phyloP scores from a whole-genome alignment of 225 moss, liverwort and hornwort genomes.

The Physcomitrium patens region DNA sequence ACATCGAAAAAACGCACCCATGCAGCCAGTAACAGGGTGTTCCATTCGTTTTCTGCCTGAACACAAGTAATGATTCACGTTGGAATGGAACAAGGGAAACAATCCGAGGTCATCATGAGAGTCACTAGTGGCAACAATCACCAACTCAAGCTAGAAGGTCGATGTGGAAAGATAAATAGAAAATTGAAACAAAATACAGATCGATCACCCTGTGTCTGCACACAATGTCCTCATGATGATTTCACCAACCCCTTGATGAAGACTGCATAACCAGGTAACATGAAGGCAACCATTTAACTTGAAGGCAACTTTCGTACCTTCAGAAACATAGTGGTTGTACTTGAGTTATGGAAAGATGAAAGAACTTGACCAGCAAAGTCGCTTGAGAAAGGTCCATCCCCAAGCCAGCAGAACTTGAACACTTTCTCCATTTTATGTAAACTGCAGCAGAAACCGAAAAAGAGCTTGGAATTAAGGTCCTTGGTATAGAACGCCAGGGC shows the following conservation, averaged over 20 bases:
- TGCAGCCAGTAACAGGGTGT: slow-evolving; percentile 46
- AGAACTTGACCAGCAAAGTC: slow-evolving; percentile 45
- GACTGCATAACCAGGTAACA: not conserved
- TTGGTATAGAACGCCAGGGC: not conserved
- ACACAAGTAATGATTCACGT: slow-evolving; percentile 16
- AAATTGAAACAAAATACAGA: not conserved
- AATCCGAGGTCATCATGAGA: not conserved
- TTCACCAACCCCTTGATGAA: not conserved
- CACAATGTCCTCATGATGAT: not conserved
- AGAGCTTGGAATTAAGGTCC: slow-evolving; percentile 18
- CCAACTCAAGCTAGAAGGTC: not conserved
- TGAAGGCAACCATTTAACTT: slow-evolving; percentile 8
- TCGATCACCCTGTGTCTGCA: not conserved
- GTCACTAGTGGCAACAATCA: not conserved
- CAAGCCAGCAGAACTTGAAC: slow-evolving; percentile 55
- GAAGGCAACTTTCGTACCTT: slow-evolving; percentile 28
- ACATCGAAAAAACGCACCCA: slow-evolving; percentile 46
- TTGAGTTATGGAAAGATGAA: slow-evolving; percentile 32
- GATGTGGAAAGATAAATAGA: not conserved
- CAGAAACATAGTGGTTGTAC: slow-evolving; percentile 27
- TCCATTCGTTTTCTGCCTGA: slow-evolving; percentile 42
- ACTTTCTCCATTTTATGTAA: slow-evolving; percentile 44
- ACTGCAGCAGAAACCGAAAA: slow-evolving; percentile 35
- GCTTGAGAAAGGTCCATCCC: slow-evolving; percentile 52
- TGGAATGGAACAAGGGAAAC: slow-evolving; percentile 16